Percentiles rank a stretch among this genome's conserved stretches.
Evolutionary conservation across 1,284 basidiomycete genomes (phyloP).

Genomic region (Boletus smithii): DNA sequence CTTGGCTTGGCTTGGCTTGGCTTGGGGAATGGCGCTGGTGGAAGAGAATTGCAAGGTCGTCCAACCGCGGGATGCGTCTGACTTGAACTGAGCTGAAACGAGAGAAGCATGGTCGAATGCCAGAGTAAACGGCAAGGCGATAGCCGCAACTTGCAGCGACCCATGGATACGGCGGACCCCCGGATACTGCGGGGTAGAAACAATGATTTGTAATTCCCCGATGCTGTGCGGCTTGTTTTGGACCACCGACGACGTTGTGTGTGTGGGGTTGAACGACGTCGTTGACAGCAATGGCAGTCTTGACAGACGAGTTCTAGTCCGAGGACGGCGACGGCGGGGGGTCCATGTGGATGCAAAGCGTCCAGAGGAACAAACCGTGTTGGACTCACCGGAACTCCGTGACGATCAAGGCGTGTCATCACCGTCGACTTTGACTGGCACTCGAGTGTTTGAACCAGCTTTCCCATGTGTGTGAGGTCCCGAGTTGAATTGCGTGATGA

Average conservation of each 20-base stretch:
- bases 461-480: not conserved
- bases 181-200: too few species aligned
- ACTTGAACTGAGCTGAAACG: too few species aligned
- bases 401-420: not conserved
- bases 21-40: too few species aligned
- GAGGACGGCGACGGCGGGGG: too few species aligned
- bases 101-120: not conserved
- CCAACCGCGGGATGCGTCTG: too few species aligned
- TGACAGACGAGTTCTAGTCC: too few species aligned
- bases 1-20: too few species aligned
- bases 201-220: not conserved
- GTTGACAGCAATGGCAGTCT: conserved; percentile 2
- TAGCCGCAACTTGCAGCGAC: too few species aligned
- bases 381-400: not conserved
- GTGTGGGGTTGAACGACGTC: conserved; percentile 1
- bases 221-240: too few species aligned
- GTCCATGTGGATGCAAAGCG: not conserved
- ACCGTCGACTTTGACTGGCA: not conserved
- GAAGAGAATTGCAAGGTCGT: not conserved
- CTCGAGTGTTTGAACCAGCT: not conserved
- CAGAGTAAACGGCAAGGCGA: too few species aligned
- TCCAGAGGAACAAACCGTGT: not conserved
- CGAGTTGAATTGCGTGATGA: not conserved
- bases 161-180: too few species aligned
- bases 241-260: not conserved